phyloP scores from a whole-genome alignment of 768 basidiomycete genomes.

The Sporobolomyces pararoseus region DNA sequence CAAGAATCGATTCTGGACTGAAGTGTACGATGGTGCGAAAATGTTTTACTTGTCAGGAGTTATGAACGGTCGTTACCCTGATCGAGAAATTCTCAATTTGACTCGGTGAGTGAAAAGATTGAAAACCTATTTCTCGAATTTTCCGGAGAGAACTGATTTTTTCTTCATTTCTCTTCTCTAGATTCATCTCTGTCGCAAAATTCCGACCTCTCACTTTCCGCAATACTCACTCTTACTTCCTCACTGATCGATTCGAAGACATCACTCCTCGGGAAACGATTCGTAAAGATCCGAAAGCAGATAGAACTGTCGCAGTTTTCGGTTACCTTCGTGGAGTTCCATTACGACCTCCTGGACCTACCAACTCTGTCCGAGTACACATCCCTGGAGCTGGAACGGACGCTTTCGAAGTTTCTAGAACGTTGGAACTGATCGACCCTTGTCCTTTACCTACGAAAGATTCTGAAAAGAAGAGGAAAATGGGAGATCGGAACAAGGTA shows the following conservation, averaged over 20 bases:
- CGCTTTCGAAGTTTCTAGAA: conserved; percentile 70
- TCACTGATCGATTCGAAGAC: conserved; percentile 91
- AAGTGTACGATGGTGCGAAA: conserved; percentile 98
- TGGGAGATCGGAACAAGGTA: conserved; percentile 91
- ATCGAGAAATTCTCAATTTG: conserved; percentile 91
- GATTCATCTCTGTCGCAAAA: conserved; percentile 94
- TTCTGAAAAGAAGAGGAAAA: conserved; percentile 78
- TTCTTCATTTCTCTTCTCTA: neutral
- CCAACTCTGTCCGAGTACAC: conserved; percentile 81
- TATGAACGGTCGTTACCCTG: conserved; percentile 94
- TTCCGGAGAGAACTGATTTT: neutral
- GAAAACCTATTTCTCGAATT: neutral
- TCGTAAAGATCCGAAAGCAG: conserved; percentile 77
- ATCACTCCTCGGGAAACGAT: conserved; percentile 82
- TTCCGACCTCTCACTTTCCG: conserved; percentile 95
- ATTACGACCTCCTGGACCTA: conserved; percentile 53
- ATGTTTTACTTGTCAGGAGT: conserved; percentile 96
- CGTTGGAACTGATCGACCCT: conserved; percentile 80
- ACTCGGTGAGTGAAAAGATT: conserved; percentile 56
- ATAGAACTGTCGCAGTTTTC: conserved; percentile 88
- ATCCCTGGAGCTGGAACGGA: conserved; percentile 78
- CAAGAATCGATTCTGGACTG: conserved; percentile 99
- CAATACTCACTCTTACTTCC: conserved; percentile 88
- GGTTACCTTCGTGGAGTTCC: conserved; percentile 80
- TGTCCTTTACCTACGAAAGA: conserved; percentile 89